Evolutionary conservation across 306 rosid species (phyloP), one percentile per base, ranked within the genome.

Genomic region (Lagenaria siceraria): DNA sequence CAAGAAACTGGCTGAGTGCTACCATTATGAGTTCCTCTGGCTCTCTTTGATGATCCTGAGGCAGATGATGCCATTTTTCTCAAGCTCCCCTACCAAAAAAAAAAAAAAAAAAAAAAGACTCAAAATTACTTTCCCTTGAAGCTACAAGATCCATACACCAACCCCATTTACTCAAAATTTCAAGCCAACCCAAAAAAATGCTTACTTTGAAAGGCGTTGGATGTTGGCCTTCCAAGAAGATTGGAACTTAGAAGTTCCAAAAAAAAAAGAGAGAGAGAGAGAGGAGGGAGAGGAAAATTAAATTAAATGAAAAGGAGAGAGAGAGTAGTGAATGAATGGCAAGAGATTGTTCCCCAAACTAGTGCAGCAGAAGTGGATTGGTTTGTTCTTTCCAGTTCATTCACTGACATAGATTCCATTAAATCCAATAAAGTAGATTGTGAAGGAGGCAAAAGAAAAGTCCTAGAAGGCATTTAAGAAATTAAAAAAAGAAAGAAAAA

Each of bases 1-100:
- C 99, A 95, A 13, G 90, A 87, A 68, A 85, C 97, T 24, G 75
- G 80, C 58, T 88, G 97, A 46, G 74, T 82, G 14, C 77, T 83
- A 11, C 80, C 85, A 49, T 81, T 86, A 81, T 83, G 78, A 38
- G 85, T 81, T 55, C 89, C 92, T 81, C 98, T 73, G 10, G 95
- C 88, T 78, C 97, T 88, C 92, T 95, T 95, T 9, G 86, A 87
- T 10, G 94, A 78, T 56, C 96, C 96, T 18, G 97, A 88, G 52
- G 85, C 24, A 10, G 91, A 61, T 43, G 87, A 59, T 15, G 79
- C 71, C 79, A 77, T 77, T 77, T 43, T n/a, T 18, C 46, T 36
- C 49, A 33, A 35, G 7, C 70, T 10, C 52, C 11, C 12, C 65
- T 40, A 7, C 53, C 4, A 5, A 33, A 33, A 33, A 33, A 33